Evolutionary conservation across 1,284 basidiomycete genomes (phyloP), one percentile per base, ranked within the genome.

Genomic region (Moesziomyces parantarcticus): DNA sequence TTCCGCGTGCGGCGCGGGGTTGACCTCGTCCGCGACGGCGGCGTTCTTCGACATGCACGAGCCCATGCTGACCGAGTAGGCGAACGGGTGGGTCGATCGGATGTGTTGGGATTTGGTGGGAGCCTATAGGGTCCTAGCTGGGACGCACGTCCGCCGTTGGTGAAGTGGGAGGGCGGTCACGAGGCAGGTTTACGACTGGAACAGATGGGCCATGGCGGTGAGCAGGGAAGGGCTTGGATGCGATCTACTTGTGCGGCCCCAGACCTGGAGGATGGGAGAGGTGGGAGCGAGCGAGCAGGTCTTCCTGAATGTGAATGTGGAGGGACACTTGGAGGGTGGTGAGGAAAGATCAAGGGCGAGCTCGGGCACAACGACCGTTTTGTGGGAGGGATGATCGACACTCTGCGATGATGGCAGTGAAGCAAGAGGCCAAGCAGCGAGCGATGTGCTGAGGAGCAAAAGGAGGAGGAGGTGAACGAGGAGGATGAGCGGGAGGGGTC

Each of bases 11-110:
- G 67, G 66, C 1, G 51, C 22, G 6, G 66, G 56, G 18, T 52
- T 46, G 51, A 47, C 51, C 42, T 49, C 34, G 14, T 66, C 62
- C 6, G 36, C 59, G 18, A 36, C 45, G 18, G 50, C 43, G 42
- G 63, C 13, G 23, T 48, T 57, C 42, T 75, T 65, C 10, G 75
- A 77, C 65, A 73, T 68, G 67, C 76, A 79, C 23, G 62, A 66
- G 9, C 77, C 77, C 77, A 79, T 79, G 9, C 29, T 66, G 45
- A 32, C 26, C 40, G 44, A 16, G 36, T 20, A 34, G 23, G 23
- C 29, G 29, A 32, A 32, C 10, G 29, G 29, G 29, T n/a, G n/a
- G 29, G 13, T 32, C 7, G 29, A 32, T 11, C 1, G 29, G 29
- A 13, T 13, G 10, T 32, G 5, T 3, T 32, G 29, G 29, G 29